Conservation (phyloP, 2,329 filamentous ascomycete species). For the Stachybotrys elegans region DNA sequence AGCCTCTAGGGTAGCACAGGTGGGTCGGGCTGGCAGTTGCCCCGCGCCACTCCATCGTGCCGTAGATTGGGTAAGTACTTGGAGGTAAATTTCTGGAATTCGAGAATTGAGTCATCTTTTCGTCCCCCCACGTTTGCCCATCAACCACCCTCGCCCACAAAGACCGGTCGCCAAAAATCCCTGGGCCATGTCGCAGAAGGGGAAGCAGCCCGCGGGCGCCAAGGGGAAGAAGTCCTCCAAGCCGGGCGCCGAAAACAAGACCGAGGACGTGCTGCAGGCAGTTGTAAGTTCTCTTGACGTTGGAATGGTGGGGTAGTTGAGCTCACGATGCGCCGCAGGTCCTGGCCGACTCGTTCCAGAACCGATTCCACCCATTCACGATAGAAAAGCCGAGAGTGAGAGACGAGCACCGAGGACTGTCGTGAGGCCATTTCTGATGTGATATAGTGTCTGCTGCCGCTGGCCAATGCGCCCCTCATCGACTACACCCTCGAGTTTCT, state of each 20-base stretch:
- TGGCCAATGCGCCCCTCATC: slow-evolving; percentile 91
- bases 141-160: slow-evolving; percentile 13
- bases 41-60: too few species aligned
- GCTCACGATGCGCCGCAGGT: slow-evolving; percentile 47
- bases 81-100: too few species aligned
- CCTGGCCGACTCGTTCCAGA: slow-evolving; percentile 91
- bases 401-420: slow-evolving; percentile 6
- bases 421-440: slow-evolving; percentile 12
- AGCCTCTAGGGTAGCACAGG: too few species aligned
- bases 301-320: slow-evolving; percentile 20
- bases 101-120: slow-evolving; percentile 23
- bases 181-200: slow-evolving; percentile 40
- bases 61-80: too few species aligned
- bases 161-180: slow-evolving; percentile 4
- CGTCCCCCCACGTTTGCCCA: slow-evolving; percentile 10
- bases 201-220: slow-evolving; percentile 31
- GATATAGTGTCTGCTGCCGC: slow-evolving; percentile 76
- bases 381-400: slow-evolving; percentile 80
- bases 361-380: slow-evolving; percentile 84
- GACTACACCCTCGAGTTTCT: slow-evolving; percentile 98
- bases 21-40: too few species aligned
- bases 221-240: slow-evolving; percentile 52
- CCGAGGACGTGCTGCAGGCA: slow-evolving; percentile 54
- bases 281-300: slow-evolving; percentile 36
- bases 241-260: slow-evolving; percentile 46